Evolutionary conservation across 2,329 filamentous ascomycete species (phyloP), one percentile per base, ranked within the genome.

Genomic region (Teratosphaeria nubilosa): DNA sequence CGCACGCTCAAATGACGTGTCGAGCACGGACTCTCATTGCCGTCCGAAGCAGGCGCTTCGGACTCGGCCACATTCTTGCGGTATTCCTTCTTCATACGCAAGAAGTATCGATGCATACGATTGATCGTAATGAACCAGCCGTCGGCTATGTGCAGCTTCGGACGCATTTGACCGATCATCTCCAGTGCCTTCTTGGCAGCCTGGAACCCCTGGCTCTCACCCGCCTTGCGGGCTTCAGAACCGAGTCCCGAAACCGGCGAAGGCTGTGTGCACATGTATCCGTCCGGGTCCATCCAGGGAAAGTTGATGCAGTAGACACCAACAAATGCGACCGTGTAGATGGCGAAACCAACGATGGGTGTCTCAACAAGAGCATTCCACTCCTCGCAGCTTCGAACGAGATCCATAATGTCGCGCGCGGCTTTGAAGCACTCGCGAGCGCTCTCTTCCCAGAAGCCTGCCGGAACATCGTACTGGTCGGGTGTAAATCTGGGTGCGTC

Each of bases 251-350:
- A 24, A 24, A 55, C 32, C 51, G 55, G 55, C 10, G 31, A 14
- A 16, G 53, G 56, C 24, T 41, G 58, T 27, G 66, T 69, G 59
- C 75, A 75, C 65, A 88, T 80, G 66, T 81, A 80, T 2, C 75
- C 72, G 11, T 80, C 73, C 1, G 75, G 76, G 64, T 90, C 86
- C 83, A 90, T 88, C 58, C 82, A 79, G 0, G 84, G 84, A 58
- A 89, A 90, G 65, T 85, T 82, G 51, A 78, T 76, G 11, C 82
- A 82, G 68, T 89, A 90, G 2, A 87, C 77, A 34, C 84, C 76
- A 16, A 83, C 78, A 64, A 87, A 86, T 0, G 82, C 81, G 0
- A 86, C 84, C 11, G 81, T 82, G 77, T 85, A 90, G 45, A 86
- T 77, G 2, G 85, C 81, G 66, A 87, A 89, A 3, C 83, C 78